Evolutionary conservation across 768 basidiomycete species (phyloP), one percentile per base, ranked within the genome.

Genomic region (Mycena capillaripes): DNA sequence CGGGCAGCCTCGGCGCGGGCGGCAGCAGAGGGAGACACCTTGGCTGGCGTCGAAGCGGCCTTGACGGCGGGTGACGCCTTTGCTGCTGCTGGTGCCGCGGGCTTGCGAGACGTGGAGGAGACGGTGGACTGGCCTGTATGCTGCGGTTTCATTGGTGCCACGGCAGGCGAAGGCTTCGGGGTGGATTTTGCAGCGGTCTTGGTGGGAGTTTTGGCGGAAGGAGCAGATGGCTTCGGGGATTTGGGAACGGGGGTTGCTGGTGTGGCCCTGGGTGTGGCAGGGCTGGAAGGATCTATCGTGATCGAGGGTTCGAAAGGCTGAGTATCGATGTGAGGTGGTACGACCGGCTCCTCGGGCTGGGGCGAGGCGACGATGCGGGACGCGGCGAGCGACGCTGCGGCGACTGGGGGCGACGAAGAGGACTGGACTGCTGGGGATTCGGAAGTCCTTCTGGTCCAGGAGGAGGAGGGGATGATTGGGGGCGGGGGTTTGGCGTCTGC

Each of bases 401-500:
- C 71, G 12, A 72, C 59, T 25, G 68, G 68, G 6, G 72, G 66
- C 7, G 79, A 67, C 9, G 79, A 67, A 11, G 65, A 52, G 57
- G 73, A 75, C 60, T 74, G 77, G 42, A 77, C 65, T 48, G 81
- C 75, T 53, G 78, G 73, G 64, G 81, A 82, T 48, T 82, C 76
- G 74, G 83, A 80, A 72, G 76, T 70, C 14, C 64, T 42, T 27
- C 71, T 27, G 2, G 70, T 27, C 74, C 78, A 80, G 27, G 84
- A 81, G 29, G 82, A 77, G 56, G 87, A 82, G 61, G 85, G 81
- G 52, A 84, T 60, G 72, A 81, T 76, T 16, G 73, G 48, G 21
- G 82, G 76, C 56, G 79, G 79, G 23, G 84, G 80, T 76, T 84
- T 86, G 38, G 79, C 79, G 40, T 69, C 73, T 36, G 81, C 78